Conservation (phyloP, 2,329 filamentous ascomycete genomes). For the Alternaria hordeiaustralica region DNA sequence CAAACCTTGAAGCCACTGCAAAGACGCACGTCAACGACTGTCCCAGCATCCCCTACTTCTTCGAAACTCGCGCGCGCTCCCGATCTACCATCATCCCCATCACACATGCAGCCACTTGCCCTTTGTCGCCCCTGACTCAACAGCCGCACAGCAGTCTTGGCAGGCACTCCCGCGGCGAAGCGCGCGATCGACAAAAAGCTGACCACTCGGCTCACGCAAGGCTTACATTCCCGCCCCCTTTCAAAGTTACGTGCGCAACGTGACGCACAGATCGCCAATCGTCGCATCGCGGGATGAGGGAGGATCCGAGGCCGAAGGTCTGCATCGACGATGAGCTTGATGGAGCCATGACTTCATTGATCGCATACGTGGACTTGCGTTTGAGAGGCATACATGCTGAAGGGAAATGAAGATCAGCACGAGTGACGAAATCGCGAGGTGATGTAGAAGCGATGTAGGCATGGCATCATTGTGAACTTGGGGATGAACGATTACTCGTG, state of each 20-base stretch:
- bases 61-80: not conserved
- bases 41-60: not conserved
- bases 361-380: not conserved
- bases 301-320: conserved; percentile 1
- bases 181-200: conserved; percentile 3
- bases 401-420: not conserved
- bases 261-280: not conserved
- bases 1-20: not conserved
- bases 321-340: not conserved
- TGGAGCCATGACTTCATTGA: not conserved
- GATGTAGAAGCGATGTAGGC: not conserved
- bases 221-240: conserved; percentile 9
- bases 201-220: conserved; percentile 6
- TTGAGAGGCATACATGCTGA: not conserved
- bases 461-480: not conserved
- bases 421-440: not conserved
- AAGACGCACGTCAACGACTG: not conserved
- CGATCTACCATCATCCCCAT: not conserved
- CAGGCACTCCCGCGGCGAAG: conserved; percentile 15
- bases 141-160: conserved; percentile 12
- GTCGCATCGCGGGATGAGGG: not conserved
- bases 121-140: not conserved
- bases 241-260: not conserved
- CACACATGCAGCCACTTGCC: not conserved
- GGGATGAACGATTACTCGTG: not conserved